Evolutionary conservation across 352 stramenopile genomes (phyloP), one percentile per base, ranked within the genome.

Genomic region (Globisporangium polare): DNA sequence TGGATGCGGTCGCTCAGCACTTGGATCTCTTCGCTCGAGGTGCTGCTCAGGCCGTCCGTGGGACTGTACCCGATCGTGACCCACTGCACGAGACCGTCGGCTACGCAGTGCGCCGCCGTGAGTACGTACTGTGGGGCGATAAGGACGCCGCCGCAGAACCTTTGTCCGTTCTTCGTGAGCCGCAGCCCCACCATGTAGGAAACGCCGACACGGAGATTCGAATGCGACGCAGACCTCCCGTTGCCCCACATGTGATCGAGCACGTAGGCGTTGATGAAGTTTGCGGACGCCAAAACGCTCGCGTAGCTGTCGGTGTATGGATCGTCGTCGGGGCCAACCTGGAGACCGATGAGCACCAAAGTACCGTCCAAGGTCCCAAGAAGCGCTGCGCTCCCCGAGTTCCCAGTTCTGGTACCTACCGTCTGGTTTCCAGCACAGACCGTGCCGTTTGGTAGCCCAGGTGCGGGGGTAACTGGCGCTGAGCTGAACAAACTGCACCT

Each of bases 1-100:
- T 53, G 66, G 18, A 78, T 74, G 26, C 69, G 51, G 37, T 71
- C 62, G 1, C 46, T 63, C 13, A 53, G 15, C 15, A 53, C 46
- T 35, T 35, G 46, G 24, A 53, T 53, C 18, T 22, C 22, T 15
- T 53, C 46, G 6, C 43, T 50, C 43, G 33, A 29, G 2, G 62
- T 68, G 43, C 29, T 33, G 6, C 29, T 33, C 29, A 54, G 42
- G 43, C 56, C 62, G 37, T 67, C 49, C 10, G 45, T 2, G 5
- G 10, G 8, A 0, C 17, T 17, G 22, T 54, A 63, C 15, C 65
- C 60, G 0, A 70, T 27, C 3, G 61, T 68, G 5, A 60, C 57
- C 53, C 45, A 75, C 13, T 53, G 31, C 18, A 72, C 62, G 3
- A 55, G 56, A 22, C 64, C 51, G 27, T 62, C 58, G 2, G 58